Base-by-base conservation (phyloP, 2,329 filamentous ascomycete genomes). In the Dothistroma septosporum region DNA sequence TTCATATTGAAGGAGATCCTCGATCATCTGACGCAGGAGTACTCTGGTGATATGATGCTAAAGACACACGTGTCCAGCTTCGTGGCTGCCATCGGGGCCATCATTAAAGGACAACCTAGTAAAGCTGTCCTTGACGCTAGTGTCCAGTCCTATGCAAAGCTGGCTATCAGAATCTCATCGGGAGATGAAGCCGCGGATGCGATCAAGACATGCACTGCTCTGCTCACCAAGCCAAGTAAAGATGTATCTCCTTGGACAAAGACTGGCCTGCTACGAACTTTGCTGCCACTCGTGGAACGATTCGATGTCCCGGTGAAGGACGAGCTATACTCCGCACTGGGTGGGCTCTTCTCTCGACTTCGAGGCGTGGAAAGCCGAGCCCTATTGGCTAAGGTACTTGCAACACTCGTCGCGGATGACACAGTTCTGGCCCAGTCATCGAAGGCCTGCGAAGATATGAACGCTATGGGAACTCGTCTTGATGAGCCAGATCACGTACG, bases 401-500 rank as follows among this genome's bases (percentile, higher is more conserved):
- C 81, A 14, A 87, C 88, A 19, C 86, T 96, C 62, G 86, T 90
- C 1, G 77, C 82, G 8, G 84, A 85, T 50, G 85, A 91, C 61
- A 67, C 81, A 4, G 80, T 83, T 0, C 78, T 92, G 0, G 72
- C 77, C 24, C 82, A 86, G 57, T 81, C 91, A 60, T 88, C 91
- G 1, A 77, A 78, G 6, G 79, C 97, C 2, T 96, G 91, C 69
- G 78, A 83, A 31, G 87, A 90, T 62, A 81, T 99, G 57, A 97
- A 99, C 70, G 87, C 94, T 0, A 91, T 89, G 69, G 86, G 85
- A 0, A 79, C 80, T 52, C 87, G 87, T 49, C 80, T 99, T 21
- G 91, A 94, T 68, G 90, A 96, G 70, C 88, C 92, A 1, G 90
- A 97, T 75, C 97, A 96, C 71, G 90, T 95, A 66, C 85, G 84